Percentiles rank a stretch among this genome's conserved stretches.
phyloP scores from a whole-genome alignment of 345 rosid genomes.

The Populus ilicifolia region DNA sequence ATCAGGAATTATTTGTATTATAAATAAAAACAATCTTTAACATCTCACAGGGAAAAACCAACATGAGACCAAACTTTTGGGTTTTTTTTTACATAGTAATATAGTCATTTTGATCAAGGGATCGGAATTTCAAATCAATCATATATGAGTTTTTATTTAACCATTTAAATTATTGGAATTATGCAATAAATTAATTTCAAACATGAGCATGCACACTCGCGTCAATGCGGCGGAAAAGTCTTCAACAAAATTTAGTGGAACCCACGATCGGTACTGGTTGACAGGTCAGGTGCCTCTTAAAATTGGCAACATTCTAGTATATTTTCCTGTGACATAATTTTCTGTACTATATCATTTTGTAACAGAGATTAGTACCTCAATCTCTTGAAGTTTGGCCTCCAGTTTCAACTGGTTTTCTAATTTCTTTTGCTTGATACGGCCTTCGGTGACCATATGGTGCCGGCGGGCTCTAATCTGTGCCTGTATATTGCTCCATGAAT shows the following conservation, averaged over 20 bases:
- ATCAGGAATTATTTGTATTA: not conserved
- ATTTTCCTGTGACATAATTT: too few species aligned
- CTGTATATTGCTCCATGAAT: conserved; percentile 76
- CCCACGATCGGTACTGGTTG: too few species aligned
- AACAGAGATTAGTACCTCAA: conserved; percentile 41
- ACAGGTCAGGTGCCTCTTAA: too few species aligned
- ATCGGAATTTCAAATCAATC: too few species aligned
- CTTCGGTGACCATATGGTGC: conserved; percentile 67
- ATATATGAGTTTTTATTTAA: too few species aligned
- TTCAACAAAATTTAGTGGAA: not conserved
- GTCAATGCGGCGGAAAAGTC: not conserved
- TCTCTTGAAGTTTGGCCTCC: conserved; percentile 61
- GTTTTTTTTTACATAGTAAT: too few species aligned
- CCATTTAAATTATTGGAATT: not conserved
- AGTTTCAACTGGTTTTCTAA: conserved; percentile 68
- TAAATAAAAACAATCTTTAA: not conserved
- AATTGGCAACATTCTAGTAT: too few species aligned
- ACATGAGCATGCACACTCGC: not conserved
- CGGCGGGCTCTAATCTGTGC: conserved; percentile 57
- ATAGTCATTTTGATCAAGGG: too few species aligned
- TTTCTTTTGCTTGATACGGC: conserved; percentile 59
- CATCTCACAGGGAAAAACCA: too few species aligned
- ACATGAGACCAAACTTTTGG: too few species aligned
- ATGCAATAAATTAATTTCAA: not conserved
- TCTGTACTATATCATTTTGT: not conserved